Conservation (phyloP, 257 asterid species). For the Verbena officinalis region DNA sequence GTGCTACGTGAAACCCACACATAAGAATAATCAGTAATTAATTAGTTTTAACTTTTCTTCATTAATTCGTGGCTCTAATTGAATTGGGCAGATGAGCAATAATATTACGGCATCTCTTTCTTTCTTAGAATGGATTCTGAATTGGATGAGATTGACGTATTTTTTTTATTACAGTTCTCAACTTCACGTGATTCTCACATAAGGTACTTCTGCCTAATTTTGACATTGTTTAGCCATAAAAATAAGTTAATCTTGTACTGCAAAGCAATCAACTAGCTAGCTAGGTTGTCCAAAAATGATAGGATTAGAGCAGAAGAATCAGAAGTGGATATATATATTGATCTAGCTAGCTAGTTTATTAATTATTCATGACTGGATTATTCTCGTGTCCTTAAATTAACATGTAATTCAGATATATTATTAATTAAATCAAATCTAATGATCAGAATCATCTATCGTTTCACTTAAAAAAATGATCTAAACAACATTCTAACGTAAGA, state of each 20-base stretch:
- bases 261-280: no score
- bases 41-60: neutral
- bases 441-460: neutral
- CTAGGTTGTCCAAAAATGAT: no score
- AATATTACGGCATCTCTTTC: slow-evolving; percentile 7
- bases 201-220: slow-evolving; percentile 23
- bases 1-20: neutral
- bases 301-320: no score
- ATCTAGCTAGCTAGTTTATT: no score
- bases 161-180: neutral
- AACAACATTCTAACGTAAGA: neutral
- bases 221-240: neutral
- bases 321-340: no score
- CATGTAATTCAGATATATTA: neutral
- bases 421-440: neutral
- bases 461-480: neutral
- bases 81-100: slow-evolving; percentile 9
- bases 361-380: no score
- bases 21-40: no score
- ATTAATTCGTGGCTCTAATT: neutral
- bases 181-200: slow-evolving; percentile 23
- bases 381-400: neutral
- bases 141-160: slow-evolving; percentile 21
- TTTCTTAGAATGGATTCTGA: slow-evolving; percentile 34
- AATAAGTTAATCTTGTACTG: no score